These are phyloP conservation scores for Huntiella moniliformis DNA, from an alignment of 2,329 filamentous ascomycete species.

Conservation along the genomic window DNA sequence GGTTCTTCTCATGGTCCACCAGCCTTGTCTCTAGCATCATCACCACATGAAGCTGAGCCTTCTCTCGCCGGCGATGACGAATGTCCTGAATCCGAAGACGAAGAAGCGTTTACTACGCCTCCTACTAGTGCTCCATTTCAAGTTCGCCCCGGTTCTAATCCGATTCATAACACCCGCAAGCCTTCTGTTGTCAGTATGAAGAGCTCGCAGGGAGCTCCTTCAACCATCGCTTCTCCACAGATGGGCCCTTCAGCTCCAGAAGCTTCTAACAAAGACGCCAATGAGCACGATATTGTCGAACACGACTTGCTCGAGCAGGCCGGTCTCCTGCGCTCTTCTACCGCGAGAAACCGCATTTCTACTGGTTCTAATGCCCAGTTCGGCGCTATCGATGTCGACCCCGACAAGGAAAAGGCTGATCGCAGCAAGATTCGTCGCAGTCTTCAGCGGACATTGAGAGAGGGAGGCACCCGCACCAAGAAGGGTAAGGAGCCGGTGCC, in stretches of 20 bases:
- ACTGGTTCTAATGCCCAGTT: slow-evolving; percentile 6
- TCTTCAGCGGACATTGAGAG: slow-evolving; percentile 73
- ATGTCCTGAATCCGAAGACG: slow-evolving; percentile 4
- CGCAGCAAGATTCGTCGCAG: slow-evolving; percentile 61
- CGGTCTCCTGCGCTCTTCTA: slow-evolving; percentile 30
- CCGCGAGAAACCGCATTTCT: slow-evolving; percentile 7
- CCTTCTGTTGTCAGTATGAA: slow-evolving; percentile 16
- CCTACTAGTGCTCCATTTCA: slow-evolving; percentile 21
- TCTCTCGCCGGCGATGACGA: neutral
- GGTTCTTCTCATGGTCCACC: slow-evolving; percentile 3
- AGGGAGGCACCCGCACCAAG: slow-evolving; percentile 53
- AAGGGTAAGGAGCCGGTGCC: slow-evolving; percentile 45
- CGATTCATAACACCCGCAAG: slow-evolving; percentile 1
- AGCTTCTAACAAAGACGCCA: slow-evolving; percentile 18
- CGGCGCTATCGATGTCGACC: slow-evolving; percentile 10
- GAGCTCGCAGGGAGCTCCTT: slow-evolving; percentile 14
- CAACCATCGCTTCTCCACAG: slow-evolving; percentile 1
- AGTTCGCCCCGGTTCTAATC: slow-evolving; percentile 1
- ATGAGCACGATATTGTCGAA: slow-evolving; percentile 46
- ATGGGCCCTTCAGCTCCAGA: slow-evolving; percentile 19
- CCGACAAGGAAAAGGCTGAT: slow-evolving; percentile 30
- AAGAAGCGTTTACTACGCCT: slow-evolving; percentile 19
- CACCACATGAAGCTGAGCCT: neutral
- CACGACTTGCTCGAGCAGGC: slow-evolving; percentile 48
- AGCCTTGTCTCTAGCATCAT: slow-evolving; percentile 2